These are phyloP conservation scores for Globisporangium lucens DNA, from an alignment of 352 stramenopile genomes.

Conservation along the genomic window DNA sequence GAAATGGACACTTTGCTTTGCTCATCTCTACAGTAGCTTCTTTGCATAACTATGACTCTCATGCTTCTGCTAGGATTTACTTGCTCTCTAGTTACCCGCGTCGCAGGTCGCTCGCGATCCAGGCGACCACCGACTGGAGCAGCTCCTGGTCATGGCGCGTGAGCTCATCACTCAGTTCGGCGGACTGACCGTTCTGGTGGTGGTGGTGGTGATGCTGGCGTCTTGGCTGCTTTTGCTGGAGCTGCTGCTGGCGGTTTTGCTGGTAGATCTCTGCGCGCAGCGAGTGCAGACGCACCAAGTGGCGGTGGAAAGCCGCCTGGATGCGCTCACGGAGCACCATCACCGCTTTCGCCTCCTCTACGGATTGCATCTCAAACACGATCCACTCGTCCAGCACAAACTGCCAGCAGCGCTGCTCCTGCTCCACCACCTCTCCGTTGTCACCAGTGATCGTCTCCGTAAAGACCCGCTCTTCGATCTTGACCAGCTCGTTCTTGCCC, in stretches of 20 bases:
- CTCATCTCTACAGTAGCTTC: too few species aligned
- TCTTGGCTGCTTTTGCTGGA: neutral
- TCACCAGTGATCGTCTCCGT: constrained; percentile 26
- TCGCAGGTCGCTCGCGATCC: constrained; percentile 50
- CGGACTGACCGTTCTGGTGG: neutral
- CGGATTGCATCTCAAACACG: constrained; percentile 49
- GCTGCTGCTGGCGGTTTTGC: constrained; percentile 8
- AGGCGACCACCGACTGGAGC: constrained; percentile 40
- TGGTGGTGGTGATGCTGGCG: neutral
- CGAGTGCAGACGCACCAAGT: constrained; percentile 59
- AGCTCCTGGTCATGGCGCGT: constrained; percentile 54
- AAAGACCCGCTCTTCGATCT: constrained; percentile 30
- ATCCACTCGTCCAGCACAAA: constrained; percentile 78
- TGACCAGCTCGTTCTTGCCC: constrained; percentile 32
- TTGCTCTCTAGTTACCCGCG: constrained; percentile 4
- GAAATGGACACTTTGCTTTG: too few species aligned
- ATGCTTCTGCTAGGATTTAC: neutral
- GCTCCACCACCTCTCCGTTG: constrained; percentile 16
- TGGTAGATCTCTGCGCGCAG: constrained; percentile 23
- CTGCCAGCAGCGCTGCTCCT: constrained; percentile 30
- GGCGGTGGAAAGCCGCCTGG: constrained; percentile 56
- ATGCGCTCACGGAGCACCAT: constrained; percentile 54
- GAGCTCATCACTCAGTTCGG: constrained; percentile 15
- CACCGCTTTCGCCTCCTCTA: constrained; percentile 44
- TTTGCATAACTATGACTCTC: too few species aligned